Conservation (phyloP, 1,284 basidiomycete genomes). For the Trichosporon sp. region DNA sequence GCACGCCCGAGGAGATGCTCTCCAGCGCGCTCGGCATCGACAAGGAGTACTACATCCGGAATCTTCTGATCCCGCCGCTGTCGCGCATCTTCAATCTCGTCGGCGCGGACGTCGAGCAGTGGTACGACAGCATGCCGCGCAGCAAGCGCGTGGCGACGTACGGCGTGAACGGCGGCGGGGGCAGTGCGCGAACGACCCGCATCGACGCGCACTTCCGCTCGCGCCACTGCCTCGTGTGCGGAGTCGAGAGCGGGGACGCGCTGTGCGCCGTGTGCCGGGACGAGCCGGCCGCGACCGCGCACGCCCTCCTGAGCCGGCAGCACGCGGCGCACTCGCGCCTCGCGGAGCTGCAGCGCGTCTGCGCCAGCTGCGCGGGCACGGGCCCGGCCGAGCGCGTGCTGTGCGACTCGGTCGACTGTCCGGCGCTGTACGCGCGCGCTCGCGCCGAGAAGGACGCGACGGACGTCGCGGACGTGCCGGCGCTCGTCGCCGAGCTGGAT, state of each 20-base stretch:
- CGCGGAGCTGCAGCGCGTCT: conserved; percentile 61
- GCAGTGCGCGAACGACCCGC: conserved; percentile 34
- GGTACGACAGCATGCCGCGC: conserved; percentile 83
- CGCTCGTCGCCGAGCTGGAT: conserved; percentile 24
- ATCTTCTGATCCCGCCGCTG: conserved; percentile 81
- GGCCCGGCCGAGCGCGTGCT: conserved; percentile 60
- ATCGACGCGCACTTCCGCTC: conserved; percentile 24
- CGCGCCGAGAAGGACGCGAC: conserved; percentile 60
- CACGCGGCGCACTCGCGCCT: conserved; percentile 60
- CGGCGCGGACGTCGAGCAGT: conserved; percentile 79
- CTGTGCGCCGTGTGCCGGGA: conserved; percentile 63
- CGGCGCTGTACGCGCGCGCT: conserved; percentile 69
- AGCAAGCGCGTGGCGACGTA: conserved; percentile 24
- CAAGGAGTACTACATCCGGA: conserved; percentile 82
- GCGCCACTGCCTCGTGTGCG: conserved; percentile 12
- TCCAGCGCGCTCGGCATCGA: conserved; percentile 67
- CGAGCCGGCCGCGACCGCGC: conserved; percentile 59
- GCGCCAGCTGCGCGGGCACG: conserved; percentile 62
- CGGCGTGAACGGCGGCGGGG: conserved; percentile 11
- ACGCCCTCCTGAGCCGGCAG: conserved; percentile 59
- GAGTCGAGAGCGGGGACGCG: neutral
- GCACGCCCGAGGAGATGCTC: conserved; percentile 73
- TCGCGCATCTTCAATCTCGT: conserved; percentile 86
- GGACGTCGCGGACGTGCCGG: conserved; percentile 34
- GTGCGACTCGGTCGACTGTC: conserved; percentile 80